These are phyloP conservation scores for Podospora didyma DNA, from an alignment of 495 filamentous ascomycete genomes.

Conservation along the genomic window DNA sequence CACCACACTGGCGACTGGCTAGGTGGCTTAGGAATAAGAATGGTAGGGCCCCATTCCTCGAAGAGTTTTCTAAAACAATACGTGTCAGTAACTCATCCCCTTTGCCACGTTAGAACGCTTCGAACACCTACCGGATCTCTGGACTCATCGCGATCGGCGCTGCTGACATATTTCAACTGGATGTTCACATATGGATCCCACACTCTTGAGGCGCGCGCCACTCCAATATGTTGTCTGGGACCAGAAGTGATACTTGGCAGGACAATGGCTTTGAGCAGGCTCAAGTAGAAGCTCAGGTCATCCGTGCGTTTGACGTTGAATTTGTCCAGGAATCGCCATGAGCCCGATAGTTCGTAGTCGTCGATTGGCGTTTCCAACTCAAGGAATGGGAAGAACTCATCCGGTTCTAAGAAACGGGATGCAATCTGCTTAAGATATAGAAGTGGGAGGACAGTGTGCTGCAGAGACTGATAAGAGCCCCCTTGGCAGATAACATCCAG, in stretches of 20 bases:
- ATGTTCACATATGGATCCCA: conserved; percentile 15
- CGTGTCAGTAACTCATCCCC: no score
- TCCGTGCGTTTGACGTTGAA: background rate
- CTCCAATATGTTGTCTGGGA: background rate
- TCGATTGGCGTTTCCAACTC: background rate
- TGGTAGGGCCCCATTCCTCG: background rate
- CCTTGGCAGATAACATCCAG: conserved; percentile 17
- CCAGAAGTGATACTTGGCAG: no score
- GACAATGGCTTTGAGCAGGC: background rate
- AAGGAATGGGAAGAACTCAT: conserved; percentile 11
- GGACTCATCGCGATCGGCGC: background rate
- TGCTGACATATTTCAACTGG: conserved; percentile 4
- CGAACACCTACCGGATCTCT: background rate
- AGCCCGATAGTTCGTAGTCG: background rate
- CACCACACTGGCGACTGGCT: background rate
- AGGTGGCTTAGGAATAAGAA: background rate
- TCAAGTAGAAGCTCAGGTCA: background rate
- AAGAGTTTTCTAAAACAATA: background rate
- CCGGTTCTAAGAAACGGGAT: conserved; percentile 12
- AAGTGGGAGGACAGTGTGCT: conserved; percentile 4
- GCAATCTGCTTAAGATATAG: conserved; percentile 11
- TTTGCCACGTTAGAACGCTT: no score
- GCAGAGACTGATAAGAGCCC: background rate
- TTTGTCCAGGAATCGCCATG: conserved; percentile 1
- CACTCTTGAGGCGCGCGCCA: conserved; percentile 10